These are phyloP conservation scores for Endotrypanum monterogeii DNA, from an alignment of 208 protist genomes.

Conservation along the genomic window DNA sequence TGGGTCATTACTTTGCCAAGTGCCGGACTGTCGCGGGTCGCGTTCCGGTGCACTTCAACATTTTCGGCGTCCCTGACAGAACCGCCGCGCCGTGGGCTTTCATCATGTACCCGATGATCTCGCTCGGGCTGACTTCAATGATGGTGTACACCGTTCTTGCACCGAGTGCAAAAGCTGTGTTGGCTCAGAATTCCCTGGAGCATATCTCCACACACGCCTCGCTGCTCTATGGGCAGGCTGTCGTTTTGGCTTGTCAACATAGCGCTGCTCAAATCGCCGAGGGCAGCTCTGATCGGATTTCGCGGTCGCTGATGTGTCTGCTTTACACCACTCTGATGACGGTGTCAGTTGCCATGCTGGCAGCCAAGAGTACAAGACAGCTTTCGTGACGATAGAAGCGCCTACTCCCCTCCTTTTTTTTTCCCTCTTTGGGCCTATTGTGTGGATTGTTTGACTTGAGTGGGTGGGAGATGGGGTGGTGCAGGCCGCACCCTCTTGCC, in stretches of 20 bases:
- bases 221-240: constrained; percentile 5
- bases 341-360: constrained; percentile 2
- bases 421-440: not conserved
- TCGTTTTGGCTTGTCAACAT: constrained; percentile 18
- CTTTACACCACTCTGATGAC: constrained; percentile 1
- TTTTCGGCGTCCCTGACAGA: constrained; percentile 21
- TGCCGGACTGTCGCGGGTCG: not conserved
- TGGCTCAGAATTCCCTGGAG: constrained; percentile 13
- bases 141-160: not conserved
- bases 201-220: not conserved
- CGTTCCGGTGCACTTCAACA: constrained; percentile 33
- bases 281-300: constrained; percentile 12
- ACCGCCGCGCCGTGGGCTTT: constrained; percentile 23
- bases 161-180: not conserved
- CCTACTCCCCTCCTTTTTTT: no score
- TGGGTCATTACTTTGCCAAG: constrained; percentile 26
- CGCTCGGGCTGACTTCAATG: not conserved
- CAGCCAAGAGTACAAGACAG: constrained; percentile 2
- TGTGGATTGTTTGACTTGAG: not conserved
- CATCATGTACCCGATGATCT: constrained; percentile 10
- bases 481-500: not conserved
- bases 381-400: not conserved
- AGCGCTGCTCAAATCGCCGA: constrained; percentile 20
- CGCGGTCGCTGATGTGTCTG: not conserved
- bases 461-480: not conserved